Base-by-base conservation (phyloP, 2,329 filamentous ascomycete species). In the Cryoendolithus antarcticus region DNA sequence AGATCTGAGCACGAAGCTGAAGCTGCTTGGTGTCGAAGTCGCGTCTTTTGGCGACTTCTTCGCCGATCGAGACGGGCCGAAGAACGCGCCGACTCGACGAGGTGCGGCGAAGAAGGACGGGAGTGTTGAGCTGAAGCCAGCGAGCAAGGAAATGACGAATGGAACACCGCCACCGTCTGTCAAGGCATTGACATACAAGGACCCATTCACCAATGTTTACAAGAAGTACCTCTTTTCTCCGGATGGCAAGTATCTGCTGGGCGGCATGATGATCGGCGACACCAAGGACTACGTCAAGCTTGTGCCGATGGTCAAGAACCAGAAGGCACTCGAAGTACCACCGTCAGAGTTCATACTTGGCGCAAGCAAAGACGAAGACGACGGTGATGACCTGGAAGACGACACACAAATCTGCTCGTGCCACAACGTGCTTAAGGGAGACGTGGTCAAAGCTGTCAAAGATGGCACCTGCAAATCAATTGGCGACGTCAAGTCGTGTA, bases 191-290 rank as follows among this genome's bases (percentile, higher is more conserved):
- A 89, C 82, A 0, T 94, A 93, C 64, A 86, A 81, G 45, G 86
- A 94, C 53, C 86, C 86, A 0, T 94, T 94, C 56, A 73, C 78
- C 40, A 79, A 85, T 35, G 76, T 94, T 1, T 94, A 94, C 66
- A 94, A 94, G 61, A 94, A 94, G 56, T 94, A 91, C 59, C 65
- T 94, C 8, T 94, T 94, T 54, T 93, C 86, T 0, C 67, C 79
- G 54, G 88, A 94, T 55, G 86, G 86, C 19, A 93, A 93, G 58
- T 89, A 89, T 52, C 67, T 94, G 1, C 74, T 94, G 0, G 86
- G 86, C n/a, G 88, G 86, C 3, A 94, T 94, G 85, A 93, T 94
- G 85, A 91, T 94, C 44, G 88, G 86, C 30, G 86, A 94, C 53
- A 93, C 85, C 0, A 81, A 75, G 46, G 86, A 94, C 63, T 94